Evolutionary conservation across 2,329 filamentous ascomycete genomes (phyloP), one percentile per base, ranked within the genome.

Genomic region (Clonostachys rosea): DNA sequence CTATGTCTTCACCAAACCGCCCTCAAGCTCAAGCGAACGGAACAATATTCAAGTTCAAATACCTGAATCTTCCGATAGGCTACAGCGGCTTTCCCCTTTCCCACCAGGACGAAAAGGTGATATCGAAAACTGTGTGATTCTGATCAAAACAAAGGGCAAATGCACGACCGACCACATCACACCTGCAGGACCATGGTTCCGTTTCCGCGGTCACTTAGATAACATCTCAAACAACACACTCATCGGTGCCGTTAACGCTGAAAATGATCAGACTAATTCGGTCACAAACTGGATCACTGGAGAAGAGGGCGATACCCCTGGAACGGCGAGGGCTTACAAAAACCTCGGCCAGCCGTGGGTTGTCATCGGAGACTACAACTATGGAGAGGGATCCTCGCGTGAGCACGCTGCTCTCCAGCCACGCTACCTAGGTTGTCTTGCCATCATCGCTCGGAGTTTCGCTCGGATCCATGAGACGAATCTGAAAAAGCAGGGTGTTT

Each of bases 381-480:
- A 92, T 73, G 89, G 88, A 60, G 88, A 92, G 71, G 89, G 88
- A 55, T 84, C 78, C 58, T 91, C 88, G 51, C 84, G 89, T 75
- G 89, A 94, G 73, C 89, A 92, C 68, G 89, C 89, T 57, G 89
- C 89, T 62, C 80, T 92, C 53, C 87, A 94, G 75, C 89, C 89
- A 58, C 78, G 88, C 63, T 88, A 91, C 73, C 79, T 94, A 55
- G 88, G 88, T 59, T 88, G 87, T 68, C 76, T 90, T 59, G 83
- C 88, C 57, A 88, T 94, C 69, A 89, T 92, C 64, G 84, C 81
- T 66, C 83, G 86, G 68, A 86, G 79, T 52, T 94, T 92, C 68
- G 89, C 89, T 59, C 86, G 89, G 79, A 92, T 92, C 63, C 89
- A 94, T 78, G 89, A 94, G 78, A 92, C 89, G 68, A 94, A 94